Evolutionary conservation across 73 alveolate genomes (phyloP).

Genomic region (Effrenium voratum): DNA sequence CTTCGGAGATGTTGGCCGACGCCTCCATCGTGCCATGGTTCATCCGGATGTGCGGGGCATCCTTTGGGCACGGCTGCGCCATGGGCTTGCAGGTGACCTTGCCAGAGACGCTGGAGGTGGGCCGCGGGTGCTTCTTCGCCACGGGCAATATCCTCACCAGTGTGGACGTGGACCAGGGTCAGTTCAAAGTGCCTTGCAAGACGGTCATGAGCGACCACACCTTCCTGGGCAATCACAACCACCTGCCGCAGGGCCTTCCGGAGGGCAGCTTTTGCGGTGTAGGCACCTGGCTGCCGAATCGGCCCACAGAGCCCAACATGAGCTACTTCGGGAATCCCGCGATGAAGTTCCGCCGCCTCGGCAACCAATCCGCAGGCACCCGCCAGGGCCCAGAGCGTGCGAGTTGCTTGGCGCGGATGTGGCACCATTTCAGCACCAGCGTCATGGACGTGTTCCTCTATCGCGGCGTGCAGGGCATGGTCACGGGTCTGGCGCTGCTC

Average conservation of each 20-base stretch:
- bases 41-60: constrained; percentile 69
- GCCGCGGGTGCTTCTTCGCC: constrained; percentile 63
- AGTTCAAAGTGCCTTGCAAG: constrained; percentile 58
- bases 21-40: constrained; percentile 55
- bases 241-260: constrained; percentile 67
- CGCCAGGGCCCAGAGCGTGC: constrained; percentile 64
- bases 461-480: constrained; percentile 68
- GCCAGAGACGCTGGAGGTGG: constrained; percentile 80
- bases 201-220: constrained; percentile 68
- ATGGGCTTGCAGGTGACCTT: constrained; percentile 88
- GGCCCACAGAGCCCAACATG: constrained; percentile 78
- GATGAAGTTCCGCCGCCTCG: constrained; percentile 77
- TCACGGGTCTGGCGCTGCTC: constrained; percentile 45
- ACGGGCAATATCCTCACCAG: constrained; percentile 73
- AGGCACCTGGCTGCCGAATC: constrained; percentile 62
- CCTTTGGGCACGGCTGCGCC: constrained; percentile 75
- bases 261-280: constrained; percentile 74
- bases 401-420: constrained; percentile 65
- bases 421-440: constrained; percentile 83
- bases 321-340: constrained; percentile 65
- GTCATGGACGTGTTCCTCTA: constrained; percentile 67
- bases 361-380: constrained; percentile 60
- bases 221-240: constrained; percentile 69
- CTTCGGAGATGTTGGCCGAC: constrained; percentile 51
- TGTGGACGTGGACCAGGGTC: constrained; percentile 76